A percentile compares a stretch with the other conserved stretches of the same genome.
Evolutionary conservation across 768 basidiomycete species (phyloP).

Genomic region (Mycena amicta): DNA sequence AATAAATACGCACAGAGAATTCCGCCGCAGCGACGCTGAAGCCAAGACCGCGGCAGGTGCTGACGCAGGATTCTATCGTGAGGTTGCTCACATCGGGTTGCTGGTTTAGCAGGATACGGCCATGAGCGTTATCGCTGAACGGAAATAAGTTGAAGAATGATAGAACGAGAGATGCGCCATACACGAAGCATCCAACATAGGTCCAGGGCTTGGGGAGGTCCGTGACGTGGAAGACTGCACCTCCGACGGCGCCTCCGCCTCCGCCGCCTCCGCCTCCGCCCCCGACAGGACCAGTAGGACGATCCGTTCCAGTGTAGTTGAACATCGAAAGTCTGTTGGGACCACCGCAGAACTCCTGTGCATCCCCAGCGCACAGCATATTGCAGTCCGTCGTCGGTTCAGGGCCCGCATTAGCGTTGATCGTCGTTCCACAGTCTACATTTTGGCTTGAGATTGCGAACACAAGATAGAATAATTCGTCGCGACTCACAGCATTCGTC

Average conservation of each 20-base stretch:
- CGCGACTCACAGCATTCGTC: conserved; percentile 56
- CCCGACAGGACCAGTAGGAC: conserved; percentile 39
- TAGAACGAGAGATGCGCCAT: background rate
- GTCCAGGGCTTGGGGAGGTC: conserved; percentile 45
- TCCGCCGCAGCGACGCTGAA: conserved; percentile 74
- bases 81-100: conserved; percentile 25
- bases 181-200: background rate
- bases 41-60: conserved; percentile 53
- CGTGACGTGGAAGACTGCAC: conserved; percentile 44
- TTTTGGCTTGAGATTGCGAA: background rate
- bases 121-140: conserved; percentile 59
- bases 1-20: conserved; percentile 3
- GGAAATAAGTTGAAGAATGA: background rate
- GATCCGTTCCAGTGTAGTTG: conserved; percentile 65
- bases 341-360: conserved; percentile 72
- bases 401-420: conserved; percentile 50
- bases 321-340: conserved; percentile 68
- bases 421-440: conserved; percentile 52
- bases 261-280: conserved; percentile 41
- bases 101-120: conserved; percentile 58
- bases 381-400: conserved; percentile 57
- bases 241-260: conserved; percentile 29
- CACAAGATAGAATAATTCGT: conserved; percentile 2
- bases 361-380: conserved; percentile 67
- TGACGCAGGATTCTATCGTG: conserved; percentile 69